Base-by-base conservation (phyloP, 1,284 basidiomycete species). In the Tylopilus sp. region DNA sequence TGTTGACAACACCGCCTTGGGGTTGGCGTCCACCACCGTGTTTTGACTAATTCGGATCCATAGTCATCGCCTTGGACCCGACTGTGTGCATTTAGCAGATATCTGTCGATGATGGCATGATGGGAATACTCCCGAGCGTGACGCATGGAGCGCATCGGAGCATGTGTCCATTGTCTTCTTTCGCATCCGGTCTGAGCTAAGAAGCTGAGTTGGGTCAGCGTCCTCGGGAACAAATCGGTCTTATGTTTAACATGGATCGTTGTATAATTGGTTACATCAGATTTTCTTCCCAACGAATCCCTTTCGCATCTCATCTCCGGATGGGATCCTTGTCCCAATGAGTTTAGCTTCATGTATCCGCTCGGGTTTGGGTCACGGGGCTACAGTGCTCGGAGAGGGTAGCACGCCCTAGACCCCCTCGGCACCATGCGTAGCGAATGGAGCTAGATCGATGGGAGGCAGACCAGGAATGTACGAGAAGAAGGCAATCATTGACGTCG, bases 31-130 rank as follows among this genome's bases (percentile, higher is more conserved):
- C 11, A 6, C 25, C 25, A 34, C 15, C 42, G 3, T 19, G 30
- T 41, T 26, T 25, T 13, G 16, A 30, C 10, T 36, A 25, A 48
- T 33, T 38, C 43, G 53, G 39, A 42, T 30, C 16, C 36, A 46
- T 36, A 69, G 66, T 51, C 39, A 65, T 65, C 16, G 62, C 62
- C 15, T 65, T 46, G 41, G 67, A 65, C 44, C 63, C 63, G 30
- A 65, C 64, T 9, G 67, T 67, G 31, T 69, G 63, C 46, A 43
- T 64, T 6, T 66, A 51, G 51, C 43, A 38, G 40, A 15, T 39
- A 25, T 36, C n/a, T n/a, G 19, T 7, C 29, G 11, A 33, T 48
- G 41, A 43, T 42, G 25, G 42, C 34, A 34, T 25, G 23, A 36
- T 12, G 15, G 18, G 6, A 56, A 53, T 38, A 38, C n/a, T 19